These are phyloP conservation scores for Geotrichum histeridarum DNA, from an alignment of 1,139 yeast genomes.

Conservation along the genomic window DNA sequence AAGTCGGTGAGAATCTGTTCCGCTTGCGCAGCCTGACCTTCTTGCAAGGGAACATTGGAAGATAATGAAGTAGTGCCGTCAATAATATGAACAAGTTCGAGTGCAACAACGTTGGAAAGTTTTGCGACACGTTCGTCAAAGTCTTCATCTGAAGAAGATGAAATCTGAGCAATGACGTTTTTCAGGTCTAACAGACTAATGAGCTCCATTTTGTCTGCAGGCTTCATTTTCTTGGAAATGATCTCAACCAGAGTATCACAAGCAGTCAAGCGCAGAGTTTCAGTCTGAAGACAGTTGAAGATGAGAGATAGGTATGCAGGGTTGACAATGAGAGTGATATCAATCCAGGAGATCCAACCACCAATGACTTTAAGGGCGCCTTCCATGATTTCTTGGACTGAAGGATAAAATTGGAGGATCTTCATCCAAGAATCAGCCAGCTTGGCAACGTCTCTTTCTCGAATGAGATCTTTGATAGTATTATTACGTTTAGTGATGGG, in stretches of 20 bases:
- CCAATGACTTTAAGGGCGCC: constrained; percentile 69
- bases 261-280: constrained; percentile 47
- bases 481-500: constrained; percentile 63
- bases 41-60: constrained; percentile 23
- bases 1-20: constrained; percentile 52
- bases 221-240: constrained; percentile 85
- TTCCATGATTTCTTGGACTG: constrained; percentile 46
- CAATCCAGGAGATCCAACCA: constrained; percentile 91
- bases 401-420: constrained; percentile 43
- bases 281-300: constrained; percentile 51
- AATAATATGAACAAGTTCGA: constrained; percentile 63
- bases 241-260: constrained; percentile 76
- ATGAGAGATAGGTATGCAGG: constrained; percentile 59
- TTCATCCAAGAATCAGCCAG: constrained; percentile 66
- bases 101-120: constrained; percentile 66
- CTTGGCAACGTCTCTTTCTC: constrained; percentile 67
- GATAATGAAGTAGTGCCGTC: constrained; percentile 45
- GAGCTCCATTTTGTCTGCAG: constrained; percentile 76
- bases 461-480: constrained; percentile 70
- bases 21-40: constrained; percentile 30
- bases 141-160: constrained; percentile 50
- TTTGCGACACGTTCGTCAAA: constrained; percentile 75
- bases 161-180: constrained; percentile 42
- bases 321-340: constrained; percentile 70
- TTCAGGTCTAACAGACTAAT: constrained; percentile 65